Percentiles rank a stretch among this genome's conserved stretches.
Conservation (phyloP, 805 yeast genomes). For the Priceomyces fermenticarens region DNA sequence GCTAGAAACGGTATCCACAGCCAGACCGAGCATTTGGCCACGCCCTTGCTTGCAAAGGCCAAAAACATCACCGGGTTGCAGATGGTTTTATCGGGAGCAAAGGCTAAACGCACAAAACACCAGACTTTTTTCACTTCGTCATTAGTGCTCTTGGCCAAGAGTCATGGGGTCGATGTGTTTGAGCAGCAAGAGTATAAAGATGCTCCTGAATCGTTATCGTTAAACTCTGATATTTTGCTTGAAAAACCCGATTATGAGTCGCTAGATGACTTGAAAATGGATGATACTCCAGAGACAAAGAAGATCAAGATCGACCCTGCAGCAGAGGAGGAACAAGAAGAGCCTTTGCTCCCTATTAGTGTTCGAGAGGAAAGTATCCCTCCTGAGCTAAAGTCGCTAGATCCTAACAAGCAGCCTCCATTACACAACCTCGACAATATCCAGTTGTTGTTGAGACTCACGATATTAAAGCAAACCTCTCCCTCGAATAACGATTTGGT, state of each 20-base stretch:
- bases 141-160: conserved; percentile 71
- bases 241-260: conserved; percentile 73
- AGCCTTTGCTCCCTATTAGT: conserved; percentile 56
- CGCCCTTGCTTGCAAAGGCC: conserved; percentile 54
- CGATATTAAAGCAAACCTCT: conserved; percentile 61
- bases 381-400: conserved; percentile 45
- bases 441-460: conserved; percentile 69
- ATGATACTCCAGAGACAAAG: conserved; percentile 31
- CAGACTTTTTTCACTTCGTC: conserved; percentile 73
- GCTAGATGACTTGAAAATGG: conserved; percentile 44
- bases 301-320: conserved; percentile 30
- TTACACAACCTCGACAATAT: conserved; percentile 67
- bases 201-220: conserved; percentile 54
- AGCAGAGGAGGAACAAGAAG: conserved; percentile 24
- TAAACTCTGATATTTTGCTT: conserved; percentile 74
- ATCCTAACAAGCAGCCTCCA: conserved; percentile 81
- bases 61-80: conserved; percentile 57
- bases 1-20: conserved; percentile 64
- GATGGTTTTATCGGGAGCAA: conserved; percentile 78
- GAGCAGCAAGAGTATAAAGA: conserved; percentile 15
- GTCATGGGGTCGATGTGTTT: conserved; percentile 27
- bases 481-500: conserved; percentile 71
- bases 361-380: conserved; percentile 65
- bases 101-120: conserved; percentile 81
- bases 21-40: conserved; percentile 59